Percentiles rank a stretch among this genome's conserved stretches.
These are phyloP conservation scores for Phytophthora ramorum DNA, from an alignment of 352 stramenopile species.

Conservation along the genomic window DNA sequence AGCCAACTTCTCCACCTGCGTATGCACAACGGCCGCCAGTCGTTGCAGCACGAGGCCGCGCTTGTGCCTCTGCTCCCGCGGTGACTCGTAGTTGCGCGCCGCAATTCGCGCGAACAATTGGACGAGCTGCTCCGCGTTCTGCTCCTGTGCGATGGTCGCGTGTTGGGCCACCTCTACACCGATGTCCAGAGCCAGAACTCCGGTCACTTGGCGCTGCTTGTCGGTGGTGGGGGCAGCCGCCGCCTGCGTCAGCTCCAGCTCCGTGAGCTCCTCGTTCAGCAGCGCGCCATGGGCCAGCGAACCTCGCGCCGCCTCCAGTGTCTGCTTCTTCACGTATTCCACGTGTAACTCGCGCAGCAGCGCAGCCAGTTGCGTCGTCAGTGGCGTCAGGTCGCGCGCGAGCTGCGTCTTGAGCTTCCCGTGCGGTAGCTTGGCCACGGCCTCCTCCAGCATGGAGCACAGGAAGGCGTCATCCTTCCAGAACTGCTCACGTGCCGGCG, in stretches of 20 bases:
- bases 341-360: conserved; percentile 47
- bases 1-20: conserved; percentile 21
- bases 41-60: conserved; percentile 44
- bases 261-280: conserved; percentile 63
- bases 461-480: conserved; percentile 55
- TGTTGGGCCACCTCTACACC: conserved; percentile 14
- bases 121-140: conserved; percentile 31
- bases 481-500: conserved; percentile 48
- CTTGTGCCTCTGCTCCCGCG: conserved; percentile 41
- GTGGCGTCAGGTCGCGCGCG: conserved; percentile 40
- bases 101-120: conserved; percentile 45
- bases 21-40: conserved; percentile 31
- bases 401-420: conserved; percentile 56
- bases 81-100: conserved; percentile 51
- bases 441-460: conserved; percentile 57
- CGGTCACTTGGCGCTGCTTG: conserved; percentile 35
- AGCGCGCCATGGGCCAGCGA: conserved; percentile 16
- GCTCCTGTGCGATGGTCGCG: conserved; percentile 1
- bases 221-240: conserved; percentile 10
- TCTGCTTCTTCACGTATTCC: conserved; percentile 27
- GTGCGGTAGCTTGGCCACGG: conserved; percentile 63
- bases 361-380: conserved; percentile 33
- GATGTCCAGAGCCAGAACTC: conserved; percentile 51
- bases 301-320: background rate
- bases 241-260: conserved; percentile 53